Percentiles rank a stretch among this genome's conserved stretches.
phyloP scores from a whole-genome alignment of 805 yeast genomes.

The Spathaspora arborariae region DNA sequence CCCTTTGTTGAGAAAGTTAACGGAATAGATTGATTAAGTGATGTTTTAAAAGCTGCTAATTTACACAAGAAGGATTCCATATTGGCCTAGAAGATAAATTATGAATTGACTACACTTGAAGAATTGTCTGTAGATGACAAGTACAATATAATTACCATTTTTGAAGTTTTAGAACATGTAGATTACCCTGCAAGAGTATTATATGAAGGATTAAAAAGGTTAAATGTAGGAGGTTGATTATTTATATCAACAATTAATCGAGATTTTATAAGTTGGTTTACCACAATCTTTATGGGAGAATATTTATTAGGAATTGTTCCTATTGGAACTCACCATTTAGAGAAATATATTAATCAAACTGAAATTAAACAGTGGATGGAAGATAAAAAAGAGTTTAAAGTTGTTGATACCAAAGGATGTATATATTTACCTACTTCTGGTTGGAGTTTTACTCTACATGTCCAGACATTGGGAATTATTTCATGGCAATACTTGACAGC shows the following conservation, averaged over 20 bases:
- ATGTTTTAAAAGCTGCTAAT: constrained; percentile 77
- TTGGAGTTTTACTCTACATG: constrained; percentile 69
- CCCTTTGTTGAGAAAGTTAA: constrained; percentile 57
- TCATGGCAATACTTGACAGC: constrained; percentile 91
- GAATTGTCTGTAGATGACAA: constrained; percentile 42
- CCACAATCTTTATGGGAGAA: constrained; percentile 91
- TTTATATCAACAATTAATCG: constrained; percentile 91
- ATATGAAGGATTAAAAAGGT: constrained; percentile 59
- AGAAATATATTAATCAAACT: constrained; percentile 74
- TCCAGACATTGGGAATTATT: constrained; percentile 74
- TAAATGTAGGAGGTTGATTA: constrained; percentile 78
- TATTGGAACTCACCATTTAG: constrained; percentile 82
- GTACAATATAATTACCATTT: constrained; percentile 81
- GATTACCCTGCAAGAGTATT: constrained; percentile 76
- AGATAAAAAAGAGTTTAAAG: constrained; percentile 40
- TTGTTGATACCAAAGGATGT: constrained; percentile 72
- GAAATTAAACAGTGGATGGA: constrained; percentile 71
- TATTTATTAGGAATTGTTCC: constrained; percentile 80
- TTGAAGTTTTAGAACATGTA: constrained; percentile 95
- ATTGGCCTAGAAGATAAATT: constrained; percentile 51
- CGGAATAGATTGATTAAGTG: constrained; percentile 84
- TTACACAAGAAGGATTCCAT: constrained; percentile 71
- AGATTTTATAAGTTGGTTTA: constrained; percentile 81
- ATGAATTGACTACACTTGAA: constrained; percentile 62
- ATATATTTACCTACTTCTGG: constrained; percentile 79